These are phyloP conservation scores for Mortierella sp. DNA, from an alignment of 371 early-diverging fungal species.

Conservation along the genomic window DNA sequence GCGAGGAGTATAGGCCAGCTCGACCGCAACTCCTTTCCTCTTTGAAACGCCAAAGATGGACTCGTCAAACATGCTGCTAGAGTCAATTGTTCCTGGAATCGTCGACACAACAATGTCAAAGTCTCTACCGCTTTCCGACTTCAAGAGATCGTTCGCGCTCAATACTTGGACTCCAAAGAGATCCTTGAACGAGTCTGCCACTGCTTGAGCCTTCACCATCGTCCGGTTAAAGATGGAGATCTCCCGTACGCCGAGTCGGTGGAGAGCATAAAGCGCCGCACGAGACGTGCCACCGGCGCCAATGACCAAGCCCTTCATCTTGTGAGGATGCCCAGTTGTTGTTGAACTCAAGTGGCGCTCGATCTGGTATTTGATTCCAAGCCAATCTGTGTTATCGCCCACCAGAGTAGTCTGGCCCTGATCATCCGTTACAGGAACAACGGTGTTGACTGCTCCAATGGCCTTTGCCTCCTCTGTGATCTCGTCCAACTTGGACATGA, in stretches of 20 bases:
- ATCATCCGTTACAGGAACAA: slow-evolving; percentile 57
- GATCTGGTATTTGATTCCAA: slow-evolving; percentile 83
- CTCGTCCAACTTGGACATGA: slow-evolving; percentile 77
- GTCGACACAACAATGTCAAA: slow-evolving; percentile 77
- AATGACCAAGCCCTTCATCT: slow-evolving; percentile 76
- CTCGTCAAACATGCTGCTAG: slow-evolving; percentile 64
- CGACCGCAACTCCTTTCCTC: slow-evolving; percentile 80
- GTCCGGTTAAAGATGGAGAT: slow-evolving; percentile 93
- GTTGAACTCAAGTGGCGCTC: slow-evolving; percentile 57
- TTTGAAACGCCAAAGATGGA: slow-evolving; percentile 56
- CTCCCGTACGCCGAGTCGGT: slow-evolving; percentile 74
- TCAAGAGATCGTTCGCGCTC: slow-evolving; percentile 28
- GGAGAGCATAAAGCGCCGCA: slow-evolving; percentile 90
- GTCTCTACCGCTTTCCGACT: slow-evolving; percentile 34
- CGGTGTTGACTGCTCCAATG: slow-evolving; percentile 96
- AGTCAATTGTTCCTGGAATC: slow-evolving; percentile 84
- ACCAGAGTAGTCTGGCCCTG: slow-evolving; percentile 61
- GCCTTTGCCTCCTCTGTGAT: slow-evolving; percentile 79
- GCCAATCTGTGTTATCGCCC: slow-evolving; percentile 96
- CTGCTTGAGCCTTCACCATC: slow-evolving; percentile 71
- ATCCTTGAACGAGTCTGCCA: slow-evolving; percentile 74
- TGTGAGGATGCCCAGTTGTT: slow-evolving; percentile 17
- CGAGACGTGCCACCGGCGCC: slow-evolving; percentile 98
- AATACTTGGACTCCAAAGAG: slow-evolving; percentile 60
- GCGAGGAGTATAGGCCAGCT: slow-evolving; percentile 94